Base-by-base conservation (phyloP, 306 rosid genomes). In the Prunus dulcis region DNA sequence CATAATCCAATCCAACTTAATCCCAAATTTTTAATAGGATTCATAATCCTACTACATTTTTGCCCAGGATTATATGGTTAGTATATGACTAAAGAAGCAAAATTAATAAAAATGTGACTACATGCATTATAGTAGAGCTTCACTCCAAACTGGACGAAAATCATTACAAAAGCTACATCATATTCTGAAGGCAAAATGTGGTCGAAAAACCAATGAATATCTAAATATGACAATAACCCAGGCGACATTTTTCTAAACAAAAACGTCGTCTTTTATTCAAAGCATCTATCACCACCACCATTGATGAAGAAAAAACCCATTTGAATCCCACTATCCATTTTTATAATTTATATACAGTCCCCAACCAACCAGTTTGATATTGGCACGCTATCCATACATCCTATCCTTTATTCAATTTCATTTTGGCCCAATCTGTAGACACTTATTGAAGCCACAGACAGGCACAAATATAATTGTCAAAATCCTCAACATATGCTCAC, bases 401-500 rank as follows among this genome's bases (percentile, higher is more conserved):
- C 22, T 27, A 57, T 4, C 41, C 75, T 57, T 71, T 13, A 56
- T 72, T 72, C 52, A 57, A 38, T 34, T 22, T 34, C 53, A 56
- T 12, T 38, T 38, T 38, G 57, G 25, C 76, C 76, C 56, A 2
- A 17, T 49, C 76, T 43, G 67, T 15, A 12, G 65, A 53, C 17
- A 64, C 2, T 64, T 14, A 73, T 60, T 47, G 15, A 45, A 60
- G 58, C 18, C 76, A 45, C 58, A 69, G 60, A 46, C 56, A 71
- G n/a, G 25, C 51, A 18, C 64, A 64, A 8, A 60, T 60, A 60
- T 60, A 60, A 73, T 27, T 18, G 69, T 60, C 69, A 60, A 73
- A 73, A 27, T 73, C 58, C 46, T 45, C 28, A 60, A 60, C 77
- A 61, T 46, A 46, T 20, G 45, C 77, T 27, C 77, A 46, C 27